phyloP scores from a whole-genome alignment of 176 grass and related monocot genomes.

The Canna indica region DNA sequence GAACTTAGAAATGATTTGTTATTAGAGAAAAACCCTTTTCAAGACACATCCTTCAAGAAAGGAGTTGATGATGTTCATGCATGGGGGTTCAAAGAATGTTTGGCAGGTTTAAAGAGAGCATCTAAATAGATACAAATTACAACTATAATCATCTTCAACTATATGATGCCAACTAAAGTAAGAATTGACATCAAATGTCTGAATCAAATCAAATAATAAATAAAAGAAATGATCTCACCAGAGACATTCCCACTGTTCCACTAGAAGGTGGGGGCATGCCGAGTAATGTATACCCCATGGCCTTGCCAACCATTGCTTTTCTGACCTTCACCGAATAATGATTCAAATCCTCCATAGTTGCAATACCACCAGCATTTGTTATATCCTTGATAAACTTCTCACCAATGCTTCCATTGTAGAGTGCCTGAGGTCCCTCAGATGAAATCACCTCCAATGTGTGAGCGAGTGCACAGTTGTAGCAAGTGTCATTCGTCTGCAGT shows the following conservation, averaged over 20 bases:
- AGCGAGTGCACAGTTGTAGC: conserved; percentile 61
- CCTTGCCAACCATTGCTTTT: conserved; percentile 35
- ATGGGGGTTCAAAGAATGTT: background rate
- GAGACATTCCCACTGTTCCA: conserved; percentile 53
- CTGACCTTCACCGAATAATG: conserved; percentile 39
- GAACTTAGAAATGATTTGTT: too few species aligned
- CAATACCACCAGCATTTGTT: conserved; percentile 38
- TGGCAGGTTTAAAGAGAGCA: background rate
- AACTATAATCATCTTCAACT: background rate
- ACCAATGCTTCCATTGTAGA: conserved; percentile 59
- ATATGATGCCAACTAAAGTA: background rate
- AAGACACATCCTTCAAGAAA: too few species aligned
- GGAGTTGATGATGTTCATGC: too few species aligned
- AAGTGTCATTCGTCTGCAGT: conserved; percentile 45
- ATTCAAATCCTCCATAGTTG: conserved; percentile 45
- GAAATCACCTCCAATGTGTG: conserved; percentile 44
- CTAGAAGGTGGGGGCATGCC: conserved; percentile 89
- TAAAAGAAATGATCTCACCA: conserved; percentile 27
- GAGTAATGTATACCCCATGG: conserved; percentile 65
- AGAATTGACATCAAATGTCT: background rate
- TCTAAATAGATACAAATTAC: background rate
- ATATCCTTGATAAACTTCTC: conserved; percentile 42
- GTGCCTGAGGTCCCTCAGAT: conserved; percentile 29
- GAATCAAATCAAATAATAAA: background rate
- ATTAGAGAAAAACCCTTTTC: too few species aligned